phyloP scores from a whole-genome alignment of 768 basidiomycete genomes.

The Candolleomyces efflorescens region DNA sequence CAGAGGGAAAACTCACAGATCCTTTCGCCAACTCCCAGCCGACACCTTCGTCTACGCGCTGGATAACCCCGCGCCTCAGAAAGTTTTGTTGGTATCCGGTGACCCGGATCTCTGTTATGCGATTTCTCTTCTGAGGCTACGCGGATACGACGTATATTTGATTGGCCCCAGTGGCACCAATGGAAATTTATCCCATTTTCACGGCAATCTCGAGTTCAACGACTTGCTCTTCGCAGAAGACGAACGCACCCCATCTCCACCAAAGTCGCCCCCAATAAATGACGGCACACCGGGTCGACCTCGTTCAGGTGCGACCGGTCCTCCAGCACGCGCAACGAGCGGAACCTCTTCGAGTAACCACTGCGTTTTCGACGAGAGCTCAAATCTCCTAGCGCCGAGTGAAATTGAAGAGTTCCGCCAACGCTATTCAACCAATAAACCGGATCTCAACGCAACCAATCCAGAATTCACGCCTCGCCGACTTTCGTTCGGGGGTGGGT shows the following conservation, averaged over 20 bases:
- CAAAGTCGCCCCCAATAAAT: not conserved
- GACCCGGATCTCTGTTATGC: conserved; percentile 2
- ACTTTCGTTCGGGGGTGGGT: not conserved
- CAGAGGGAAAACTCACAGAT: not conserved
- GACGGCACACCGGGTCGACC: not conserved
- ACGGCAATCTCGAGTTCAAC: not conserved
- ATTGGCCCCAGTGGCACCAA: not conserved
- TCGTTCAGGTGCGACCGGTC: not conserved
- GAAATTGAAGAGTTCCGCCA: not conserved
- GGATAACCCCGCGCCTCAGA: not conserved
- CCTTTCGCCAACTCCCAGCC: not conserved
- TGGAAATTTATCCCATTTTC: not conserved
- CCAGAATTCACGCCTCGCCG: not conserved
- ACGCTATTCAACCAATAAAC: not conserved
- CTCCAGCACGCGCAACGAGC: not conserved
- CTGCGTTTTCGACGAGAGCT: not conserved
- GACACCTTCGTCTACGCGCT: not conserved
- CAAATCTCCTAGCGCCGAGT: not conserved
- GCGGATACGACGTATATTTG: not conserved
- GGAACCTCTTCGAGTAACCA: not conserved
- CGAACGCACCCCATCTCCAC: not conserved
- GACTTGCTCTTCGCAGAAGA: not conserved
- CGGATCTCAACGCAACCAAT: not conserved
- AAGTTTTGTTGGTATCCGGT: not conserved
- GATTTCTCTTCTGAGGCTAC: conserved; percentile 1